A percentile compares a stretch with the other conserved stretches of the same genome.
These are phyloP conservation scores for Parmelia sp. DNA, from an alignment of 495 filamentous ascomycete genomes.

Conservation along the genomic window DNA sequence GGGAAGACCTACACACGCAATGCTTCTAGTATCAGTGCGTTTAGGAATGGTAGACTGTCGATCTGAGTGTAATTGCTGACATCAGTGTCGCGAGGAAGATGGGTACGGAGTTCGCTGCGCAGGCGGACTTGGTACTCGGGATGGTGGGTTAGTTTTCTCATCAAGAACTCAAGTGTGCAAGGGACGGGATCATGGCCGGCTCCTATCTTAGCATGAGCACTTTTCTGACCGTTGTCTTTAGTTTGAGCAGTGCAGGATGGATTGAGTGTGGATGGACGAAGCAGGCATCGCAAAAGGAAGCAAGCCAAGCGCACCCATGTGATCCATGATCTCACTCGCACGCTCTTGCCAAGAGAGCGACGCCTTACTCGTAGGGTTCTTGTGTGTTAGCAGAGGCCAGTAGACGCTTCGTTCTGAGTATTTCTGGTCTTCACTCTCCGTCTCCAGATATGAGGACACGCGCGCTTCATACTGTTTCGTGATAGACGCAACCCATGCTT, in stretches of 20 bases:
- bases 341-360: slow-evolving; percentile 10
- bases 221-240: background rate
- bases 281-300: background rate
- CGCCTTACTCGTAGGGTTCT: slow-evolving; percentile 6
- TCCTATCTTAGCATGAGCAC: background rate
- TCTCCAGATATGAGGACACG: background rate
- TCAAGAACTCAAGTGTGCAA: slow-evolving; percentile 15
- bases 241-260: background rate
- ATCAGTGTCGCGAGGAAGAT: background rate
- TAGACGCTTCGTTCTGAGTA: slow-evolving; percentile 10
- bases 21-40: slow-evolving; percentile 40
- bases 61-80: slow-evolving; percentile 32
- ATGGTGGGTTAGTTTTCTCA: slow-evolving; percentile 17
- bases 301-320: slow-evolving; percentile 10
- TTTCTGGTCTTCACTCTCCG: background rate
- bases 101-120: slow-evolving; percentile 15
- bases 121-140: slow-evolving; percentile 11
- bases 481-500: slow-evolving; percentile 16
- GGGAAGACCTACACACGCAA: slow-evolving; percentile 10
- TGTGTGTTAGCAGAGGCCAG: slow-evolving; percentile 7
- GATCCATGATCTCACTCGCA: slow-evolving; percentile 25
- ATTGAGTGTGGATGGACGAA: background rate
- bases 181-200: slow-evolving; percentile 23
- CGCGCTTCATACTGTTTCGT: slow-evolving; percentile 12
- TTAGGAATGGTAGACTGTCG: slow-evolving; percentile 52